phyloP scores from a whole-genome alignment of 257 asterid species.

The Phtheirospermum japonicum region DNA sequence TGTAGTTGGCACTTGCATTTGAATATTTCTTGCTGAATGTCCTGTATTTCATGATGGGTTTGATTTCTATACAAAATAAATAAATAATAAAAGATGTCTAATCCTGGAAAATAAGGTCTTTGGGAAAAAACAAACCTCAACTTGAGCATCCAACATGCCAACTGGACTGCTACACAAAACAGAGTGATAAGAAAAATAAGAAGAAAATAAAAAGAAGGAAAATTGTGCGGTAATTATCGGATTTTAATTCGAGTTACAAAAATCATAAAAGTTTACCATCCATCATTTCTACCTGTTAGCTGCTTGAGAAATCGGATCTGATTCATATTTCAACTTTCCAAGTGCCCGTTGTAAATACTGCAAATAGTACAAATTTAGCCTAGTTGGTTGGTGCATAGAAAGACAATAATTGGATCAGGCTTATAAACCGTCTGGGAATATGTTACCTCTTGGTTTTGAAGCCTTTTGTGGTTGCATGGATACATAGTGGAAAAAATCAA shows the following conservation, averaged over 20 bases:
- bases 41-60: slow-evolving; percentile 39
- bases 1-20: slow-evolving; percentile 61
- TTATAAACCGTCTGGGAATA: not conserved
- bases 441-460: slow-evolving; percentile 86
- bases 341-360: slow-evolving; percentile 76
- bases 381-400: too few relatives aligned
- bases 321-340: slow-evolving; percentile 70
- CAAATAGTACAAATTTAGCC: too few relatives aligned
- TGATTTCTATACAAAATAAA: not conserved
- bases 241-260: not conserved
- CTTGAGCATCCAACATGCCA: slow-evolving; percentile 52
- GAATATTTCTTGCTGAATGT: slow-evolving; percentile 63
- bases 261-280: not conserved
- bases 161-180: slow-evolving; percentile 52
- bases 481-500: slow-evolving; percentile 3
- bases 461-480: slow-evolving; percentile 52
- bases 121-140: slow-evolving; percentile 46
- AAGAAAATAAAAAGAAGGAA: too few relatives aligned
- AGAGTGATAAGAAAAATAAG: not conserved
- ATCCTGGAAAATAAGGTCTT: not conserved
- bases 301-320: slow-evolving; percentile 44
- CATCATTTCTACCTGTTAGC: slow-evolving; percentile 49
- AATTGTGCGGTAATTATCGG: too few relatives aligned
- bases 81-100: not conserved
- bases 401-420: not conserved